These are phyloP conservation scores for Nitzschia sp. DNA, from an alignment of 108 stramenopile species.

Conservation along the genomic window DNA sequence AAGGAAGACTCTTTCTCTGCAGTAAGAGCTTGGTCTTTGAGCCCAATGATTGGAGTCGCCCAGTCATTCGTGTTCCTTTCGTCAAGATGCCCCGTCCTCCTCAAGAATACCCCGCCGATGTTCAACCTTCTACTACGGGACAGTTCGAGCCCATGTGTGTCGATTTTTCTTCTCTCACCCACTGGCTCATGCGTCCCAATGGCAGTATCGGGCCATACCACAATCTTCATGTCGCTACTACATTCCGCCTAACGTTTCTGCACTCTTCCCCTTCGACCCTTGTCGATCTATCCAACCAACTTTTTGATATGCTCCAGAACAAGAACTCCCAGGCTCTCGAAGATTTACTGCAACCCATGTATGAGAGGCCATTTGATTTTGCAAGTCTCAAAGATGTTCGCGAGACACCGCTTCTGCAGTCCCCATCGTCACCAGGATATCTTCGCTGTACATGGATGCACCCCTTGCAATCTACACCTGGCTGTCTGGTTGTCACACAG, in stretches of 20 bases:
- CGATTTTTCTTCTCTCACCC: constrained; percentile 41
- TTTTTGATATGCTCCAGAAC: constrained; percentile 39
- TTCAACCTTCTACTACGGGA: constrained; percentile 9
- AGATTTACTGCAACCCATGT: constrained; percentile 59
- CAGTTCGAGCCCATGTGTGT: constrained; percentile 35
- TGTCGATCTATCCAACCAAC: constrained; percentile 46
- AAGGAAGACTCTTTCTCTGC: constrained; percentile 76
- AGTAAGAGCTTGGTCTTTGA: constrained; percentile 76
- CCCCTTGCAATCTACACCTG: constrained; percentile 59
- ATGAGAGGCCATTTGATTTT: constrained; percentile 63
- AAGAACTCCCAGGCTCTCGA: constrained; percentile 36
- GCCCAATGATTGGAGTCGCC: constrained; percentile 61
- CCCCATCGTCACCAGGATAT: constrained; percentile 23
- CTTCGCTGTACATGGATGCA: constrained; percentile 41
- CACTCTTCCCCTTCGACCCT: constrained; percentile 66
- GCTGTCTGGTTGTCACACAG: constrained; percentile 61
- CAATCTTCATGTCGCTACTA: constrained; percentile 35
- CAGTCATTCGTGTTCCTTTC: constrained; percentile 73
- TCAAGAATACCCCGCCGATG: constrained; percentile 34
- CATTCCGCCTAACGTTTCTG: constrained; percentile 66
- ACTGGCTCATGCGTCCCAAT: constrained; percentile 60
- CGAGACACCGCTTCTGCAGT: constrained; percentile 48
- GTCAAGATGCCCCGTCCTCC: constrained; percentile 52
- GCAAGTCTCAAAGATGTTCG: constrained; percentile 60
- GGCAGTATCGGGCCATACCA: constrained; percentile 63